Evolutionary conservation across 2,329 filamentous ascomycete species (phyloP), one percentile per base, ranked within the genome.

Genomic region (Capronia epimyces): DNA sequence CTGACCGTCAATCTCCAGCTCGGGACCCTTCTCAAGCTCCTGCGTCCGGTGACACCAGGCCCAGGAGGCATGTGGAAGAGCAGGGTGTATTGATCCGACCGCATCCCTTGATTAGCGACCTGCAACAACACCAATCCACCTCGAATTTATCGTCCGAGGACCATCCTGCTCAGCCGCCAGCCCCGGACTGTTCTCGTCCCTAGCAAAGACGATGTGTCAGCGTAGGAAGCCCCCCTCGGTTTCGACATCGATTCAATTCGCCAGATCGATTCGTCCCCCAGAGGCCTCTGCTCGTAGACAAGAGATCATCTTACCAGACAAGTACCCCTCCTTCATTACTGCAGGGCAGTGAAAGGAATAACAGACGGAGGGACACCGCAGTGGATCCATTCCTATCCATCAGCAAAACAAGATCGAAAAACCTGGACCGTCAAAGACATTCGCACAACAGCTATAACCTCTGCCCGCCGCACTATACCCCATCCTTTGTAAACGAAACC

Each of bases 231-330:
- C 29, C 54, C 44, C 46, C 52, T 27, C 52, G 47, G 18, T 37
- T 43, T 1, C 58, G 58, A 29, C 60, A 41, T 27, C 57, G 57
- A 13, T 63, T 65, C 12, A 50, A 53, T 10, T 72, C 70, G 9
- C 75, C 75, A 18, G 82, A 85, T 64, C 74, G 82, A 22, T 85
- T 83, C 62, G 75, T 59, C n/a, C 46, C 56, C 27, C 51, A 49
- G 25, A 51, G 53, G 29, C 46, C 55, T 18, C 32, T 52, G 7
- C 50, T 49, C 18, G 39, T 48, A 13, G 48, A 57, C n/a, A 52
- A 56, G 43, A 40, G 49, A 24, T 22, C 42, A 15, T 75, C 71
- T 41, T 82, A 78, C 57, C 74, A 73, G 51, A 59, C 80, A 24
- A 75, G 71, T 57, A 81, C 77, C 59, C 65, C 71, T 41, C 66